phyloP scores from a whole-genome alignment of 306 rosid genomes.

The Alnus glutinosa region DNA sequence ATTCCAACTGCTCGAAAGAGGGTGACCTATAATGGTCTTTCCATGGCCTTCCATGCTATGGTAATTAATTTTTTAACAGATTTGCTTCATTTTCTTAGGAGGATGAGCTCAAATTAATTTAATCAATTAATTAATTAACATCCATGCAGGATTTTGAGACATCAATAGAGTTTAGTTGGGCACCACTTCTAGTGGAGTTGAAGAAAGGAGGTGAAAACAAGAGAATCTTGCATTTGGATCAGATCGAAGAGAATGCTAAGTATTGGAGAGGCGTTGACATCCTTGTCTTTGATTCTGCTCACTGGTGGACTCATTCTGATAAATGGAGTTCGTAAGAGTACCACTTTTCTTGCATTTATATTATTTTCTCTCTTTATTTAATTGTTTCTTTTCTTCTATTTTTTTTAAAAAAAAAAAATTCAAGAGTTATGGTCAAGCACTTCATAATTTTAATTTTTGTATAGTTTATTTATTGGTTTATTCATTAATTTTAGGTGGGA shows the following conservation, averaged over 20 bases:
- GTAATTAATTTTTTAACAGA: constrained; percentile 30
- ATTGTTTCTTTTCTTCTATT: no score
- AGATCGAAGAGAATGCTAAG: constrained; percentile 90
- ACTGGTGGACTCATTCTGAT: constrained; percentile 99
- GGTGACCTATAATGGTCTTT: constrained; percentile 75
- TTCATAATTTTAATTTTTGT: constrained; percentile 15
- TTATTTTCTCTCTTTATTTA: background rate
- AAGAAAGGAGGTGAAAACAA: constrained; percentile 59
- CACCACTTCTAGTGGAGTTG: constrained; percentile 86
- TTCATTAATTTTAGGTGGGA: constrained; percentile 70
- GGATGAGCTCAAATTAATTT: no score
- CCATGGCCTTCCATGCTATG: constrained; percentile 93
- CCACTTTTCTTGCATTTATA: constrained; percentile 12
- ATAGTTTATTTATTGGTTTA: background rate
- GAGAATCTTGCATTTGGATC: constrained; percentile 78
- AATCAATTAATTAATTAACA: no score
- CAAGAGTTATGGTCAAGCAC: background rate
- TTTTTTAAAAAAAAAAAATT: no score
- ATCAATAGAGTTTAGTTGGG: constrained; percentile 91
- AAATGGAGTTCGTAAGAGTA: constrained; percentile 69
- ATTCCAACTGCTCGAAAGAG: constrained; percentile 69
- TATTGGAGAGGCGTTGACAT: constrained; percentile 90
- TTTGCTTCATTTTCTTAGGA: no score
- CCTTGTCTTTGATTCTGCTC: constrained; percentile 95
- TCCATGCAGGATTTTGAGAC: constrained; percentile 74